Conservation (phyloP, 2,329 filamentous ascomycete genomes). For the Xylaria sp. region DNA sequence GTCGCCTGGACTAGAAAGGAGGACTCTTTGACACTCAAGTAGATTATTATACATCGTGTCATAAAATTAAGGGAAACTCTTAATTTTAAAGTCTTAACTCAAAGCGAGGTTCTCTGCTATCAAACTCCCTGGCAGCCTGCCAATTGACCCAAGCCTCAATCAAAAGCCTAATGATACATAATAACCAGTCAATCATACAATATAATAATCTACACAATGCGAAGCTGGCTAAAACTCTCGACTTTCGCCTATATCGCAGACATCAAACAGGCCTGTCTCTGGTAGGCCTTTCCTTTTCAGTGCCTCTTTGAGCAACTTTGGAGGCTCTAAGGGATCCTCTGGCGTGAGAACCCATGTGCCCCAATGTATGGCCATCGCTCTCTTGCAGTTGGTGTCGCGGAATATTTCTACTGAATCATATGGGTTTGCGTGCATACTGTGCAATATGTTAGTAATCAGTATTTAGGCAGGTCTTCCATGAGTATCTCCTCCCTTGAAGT, state of each 20-base stretch:
- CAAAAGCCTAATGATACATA: neutral
- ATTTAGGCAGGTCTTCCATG: neutral
- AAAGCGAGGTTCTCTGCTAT: neutral
- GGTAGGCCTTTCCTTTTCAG: slow-evolving; percentile 72
- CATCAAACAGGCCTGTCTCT: slow-evolving; percentile 80
- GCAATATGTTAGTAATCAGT: slow-evolving; percentile 7
- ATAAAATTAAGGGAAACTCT: neutral
- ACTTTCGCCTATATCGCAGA: slow-evolving; percentile 86
- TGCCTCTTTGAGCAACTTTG: slow-evolving; percentile 75
- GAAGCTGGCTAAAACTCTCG: slow-evolving; percentile 68
- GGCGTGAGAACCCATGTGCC: slow-evolving; percentile 87
- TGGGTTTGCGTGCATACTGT: slow-evolving; percentile 81
- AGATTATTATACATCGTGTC: neutral
- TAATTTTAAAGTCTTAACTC: neutral
- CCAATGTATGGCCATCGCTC: slow-evolving; percentile 91
- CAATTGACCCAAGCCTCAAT: neutral
- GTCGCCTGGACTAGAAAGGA: too few relatives aligned
- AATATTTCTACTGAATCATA: slow-evolving; percentile 92
- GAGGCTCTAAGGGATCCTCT: slow-evolving; percentile 88
- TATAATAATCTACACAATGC: neutral
- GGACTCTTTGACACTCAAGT: too few relatives aligned
- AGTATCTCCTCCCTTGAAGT: neutral
- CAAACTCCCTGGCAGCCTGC: neutral
- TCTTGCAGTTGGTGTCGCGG: slow-evolving; percentile 78
- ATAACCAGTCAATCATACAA: neutral